Percentiles rank a stretch among this genome's conserved stretches.
These are phyloP conservation scores for Stylonectria norvegica DNA, from an alignment of 2,329 filamentous ascomycete genomes.

Conservation along the genomic window DNA sequence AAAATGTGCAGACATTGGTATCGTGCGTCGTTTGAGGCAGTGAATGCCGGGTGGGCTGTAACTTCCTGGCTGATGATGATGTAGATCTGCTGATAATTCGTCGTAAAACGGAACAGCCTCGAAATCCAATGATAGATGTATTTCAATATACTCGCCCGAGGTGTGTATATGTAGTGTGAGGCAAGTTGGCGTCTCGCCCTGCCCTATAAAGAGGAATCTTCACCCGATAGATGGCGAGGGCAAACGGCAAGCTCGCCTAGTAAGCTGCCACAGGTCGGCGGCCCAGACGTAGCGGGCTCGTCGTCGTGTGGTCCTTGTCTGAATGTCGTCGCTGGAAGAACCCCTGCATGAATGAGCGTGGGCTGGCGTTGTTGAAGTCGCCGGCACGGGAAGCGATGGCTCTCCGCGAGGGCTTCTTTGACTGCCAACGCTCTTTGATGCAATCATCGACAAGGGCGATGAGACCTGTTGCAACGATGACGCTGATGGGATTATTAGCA, in stretches of 20 bases:
- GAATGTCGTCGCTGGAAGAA: conserved; percentile 42
- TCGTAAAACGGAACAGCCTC: too few species aligned
- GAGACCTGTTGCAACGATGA: conserved; percentile 86
- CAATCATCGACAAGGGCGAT: conserved; percentile 86
- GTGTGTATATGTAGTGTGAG: too few species aligned
- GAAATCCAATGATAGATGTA: too few species aligned
- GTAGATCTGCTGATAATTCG: too few species aligned
- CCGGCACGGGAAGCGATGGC: conserved; percentile 25
- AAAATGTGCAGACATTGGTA: too few species aligned
- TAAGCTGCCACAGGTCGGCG: conserved; percentile 35
- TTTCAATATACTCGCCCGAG: too few species aligned
- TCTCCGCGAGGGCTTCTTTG: conserved; percentile 37
- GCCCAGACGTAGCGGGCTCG: conserved; percentile 37
- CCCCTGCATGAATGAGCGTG: conserved; percentile 36
- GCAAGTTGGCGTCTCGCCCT: too few species aligned
- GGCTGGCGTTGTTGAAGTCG: conserved; percentile 22
- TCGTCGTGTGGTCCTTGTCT: conserved; percentile 30
- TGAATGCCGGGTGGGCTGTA: too few species aligned
- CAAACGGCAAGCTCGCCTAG: conserved; percentile 27
- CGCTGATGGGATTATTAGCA: conserved; percentile 50
- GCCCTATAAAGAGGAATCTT: too few species aligned
- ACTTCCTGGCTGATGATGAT: too few species aligned
- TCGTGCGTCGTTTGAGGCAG: too few species aligned
- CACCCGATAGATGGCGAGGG: too few species aligned
- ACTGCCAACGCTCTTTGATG: conserved; percentile 74